A percentile compares a stretch with the other conserved stretches of the same genome.
These are phyloP conservation scores for Auricularia sp. DNA, from an alignment of 768 basidiomycete species.

Conservation along the genomic window DNA sequence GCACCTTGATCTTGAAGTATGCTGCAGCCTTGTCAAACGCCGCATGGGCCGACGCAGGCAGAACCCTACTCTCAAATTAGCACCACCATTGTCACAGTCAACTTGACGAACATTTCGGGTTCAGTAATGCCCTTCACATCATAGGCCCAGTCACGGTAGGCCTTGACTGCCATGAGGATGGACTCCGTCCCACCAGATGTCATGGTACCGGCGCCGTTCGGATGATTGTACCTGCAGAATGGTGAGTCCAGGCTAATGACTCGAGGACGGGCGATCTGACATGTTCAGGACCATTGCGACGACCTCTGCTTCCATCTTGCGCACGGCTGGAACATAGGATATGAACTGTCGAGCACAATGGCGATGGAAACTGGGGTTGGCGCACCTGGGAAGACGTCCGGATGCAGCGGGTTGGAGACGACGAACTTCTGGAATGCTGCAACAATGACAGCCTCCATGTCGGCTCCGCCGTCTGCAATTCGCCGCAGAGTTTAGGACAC, in stretches of 20 bases:
- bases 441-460: constrained; percentile 66
- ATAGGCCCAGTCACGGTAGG: constrained; percentile 86
- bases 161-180: constrained; percentile 92
- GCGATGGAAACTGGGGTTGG: background rate
- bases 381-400: constrained; percentile 71
- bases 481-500: background rate
- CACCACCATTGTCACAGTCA: background rate
- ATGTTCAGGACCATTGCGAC: constrained; percentile 78
- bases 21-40: constrained; percentile 91
- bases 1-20: constrained; percentile 85
- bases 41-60: constrained; percentile 80
- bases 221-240: constrained; percentile 50
- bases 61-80: constrained; percentile 40
- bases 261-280: constrained; percentile 10
- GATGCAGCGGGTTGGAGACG: constrained; percentile 84
- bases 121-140: constrained; percentile 76
- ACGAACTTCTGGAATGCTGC: constrained; percentile 74
- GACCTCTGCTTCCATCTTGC: constrained; percentile 96
- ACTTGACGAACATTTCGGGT: constrained; percentile 72
- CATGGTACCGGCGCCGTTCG: constrained; percentile 80
- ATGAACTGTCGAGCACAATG: background rate
- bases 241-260: background rate
- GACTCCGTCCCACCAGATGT: constrained; percentile 95
- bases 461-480: constrained; percentile 65
- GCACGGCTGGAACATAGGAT: constrained; percentile 34